Base-by-base conservation (phyloP, 176 grass and related monocot species). In the Oryza meyeriana region DNA sequence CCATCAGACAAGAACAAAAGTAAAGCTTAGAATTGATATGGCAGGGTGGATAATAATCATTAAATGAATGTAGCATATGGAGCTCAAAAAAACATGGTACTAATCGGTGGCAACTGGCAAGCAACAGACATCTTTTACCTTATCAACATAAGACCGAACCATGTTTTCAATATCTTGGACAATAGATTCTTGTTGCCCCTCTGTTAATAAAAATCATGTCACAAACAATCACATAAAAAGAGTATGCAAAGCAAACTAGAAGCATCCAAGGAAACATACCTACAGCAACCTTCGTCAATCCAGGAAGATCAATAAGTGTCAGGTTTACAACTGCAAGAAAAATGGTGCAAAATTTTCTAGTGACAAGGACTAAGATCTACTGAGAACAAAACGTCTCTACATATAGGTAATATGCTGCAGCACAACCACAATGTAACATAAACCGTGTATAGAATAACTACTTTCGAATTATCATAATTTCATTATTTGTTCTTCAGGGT, bases 91-190 rank as follows among this genome's bases (percentile, higher is more conserved):
- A 78, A 64, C 12, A 39, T 58, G 18, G 35, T 12, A 73, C 10
- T 40, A 78, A 63, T 40, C 68, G 35, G 22, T 29, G 73, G 22
- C 39, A 83, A 69, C 29, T 26, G 69, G 18, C 40, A 88, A 61
- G 36, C 36, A 41, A 68, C 12, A 90, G 38, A 5, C 32, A 47
- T 72, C 41, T 67, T 78, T 81, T 72, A 99, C 97, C 97, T 99
- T 99, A 81, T 96, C 93, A 55, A 99, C 83, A 64, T 99, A 99
- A 85, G 93, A 90, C 26, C 97, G 93, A 55, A 99, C 97, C 97
- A 99, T 99, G 78, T 96, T 95, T 90, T 99, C 97, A 89, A 99
- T 99, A 90, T 99, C 97, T 90, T 87, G 85, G 58, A 94, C 97
- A 85, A 99, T 99, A 83, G 93, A 92, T 41, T 99, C 97, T 18